A percentile compares a stretch with the other conserved stretches of the same genome.
Evolutionary conservation across 805 yeast species (phyloP).

Genomic region (Myxozyma mucilagina): DNA sequence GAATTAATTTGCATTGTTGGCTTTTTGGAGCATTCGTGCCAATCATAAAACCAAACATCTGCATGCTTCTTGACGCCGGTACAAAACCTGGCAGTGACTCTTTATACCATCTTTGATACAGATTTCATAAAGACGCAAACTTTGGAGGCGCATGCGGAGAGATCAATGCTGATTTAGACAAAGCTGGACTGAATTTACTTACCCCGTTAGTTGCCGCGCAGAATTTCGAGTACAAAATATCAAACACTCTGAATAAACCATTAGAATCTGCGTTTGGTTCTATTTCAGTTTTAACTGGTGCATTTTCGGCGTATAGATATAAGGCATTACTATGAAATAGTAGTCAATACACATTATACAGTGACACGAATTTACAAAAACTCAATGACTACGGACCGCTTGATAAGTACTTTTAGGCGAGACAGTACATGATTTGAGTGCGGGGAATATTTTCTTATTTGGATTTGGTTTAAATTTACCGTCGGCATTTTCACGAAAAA

Average conservation of each 20-base stretch:
- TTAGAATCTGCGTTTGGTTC: constrained; percentile 94
- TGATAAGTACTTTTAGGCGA: constrained; percentile 90
- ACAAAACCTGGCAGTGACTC: constrained; percentile 62
- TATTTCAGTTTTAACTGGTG: constrained; percentile 93
- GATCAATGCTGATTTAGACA: constrained; percentile 59
- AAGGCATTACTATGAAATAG: constrained; percentile 48
- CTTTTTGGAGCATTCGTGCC: constrained; percentile 64
- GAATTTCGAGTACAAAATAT: constrained; percentile 59
- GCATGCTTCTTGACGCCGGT: constrained; percentile 62
- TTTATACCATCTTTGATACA: constrained; percentile 61
- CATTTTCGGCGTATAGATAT: constrained; percentile 91
- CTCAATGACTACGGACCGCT: constrained; percentile 79
- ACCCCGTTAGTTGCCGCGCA: constrained; percentile 67
- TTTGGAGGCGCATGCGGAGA: constrained; percentile 78
- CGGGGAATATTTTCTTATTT: too few relatives aligned
- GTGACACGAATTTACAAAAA: constrained; percentile 19
- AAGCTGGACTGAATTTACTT: constrained; percentile 52
- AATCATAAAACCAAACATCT: constrained; percentile 58
- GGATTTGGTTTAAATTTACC: too few relatives aligned
- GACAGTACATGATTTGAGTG: constrained; percentile 62
- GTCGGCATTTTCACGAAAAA: constrained; percentile 91
- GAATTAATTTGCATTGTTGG: constrained; percentile 69
- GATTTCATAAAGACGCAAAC: constrained; percentile 56
- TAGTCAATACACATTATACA: neutral
- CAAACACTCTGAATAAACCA: constrained; percentile 92